These are phyloP conservation scores for Rhizopogon parksii DNA, from an alignment of 1,284 basidiomycete species.

Conservation along the genomic window DNA sequence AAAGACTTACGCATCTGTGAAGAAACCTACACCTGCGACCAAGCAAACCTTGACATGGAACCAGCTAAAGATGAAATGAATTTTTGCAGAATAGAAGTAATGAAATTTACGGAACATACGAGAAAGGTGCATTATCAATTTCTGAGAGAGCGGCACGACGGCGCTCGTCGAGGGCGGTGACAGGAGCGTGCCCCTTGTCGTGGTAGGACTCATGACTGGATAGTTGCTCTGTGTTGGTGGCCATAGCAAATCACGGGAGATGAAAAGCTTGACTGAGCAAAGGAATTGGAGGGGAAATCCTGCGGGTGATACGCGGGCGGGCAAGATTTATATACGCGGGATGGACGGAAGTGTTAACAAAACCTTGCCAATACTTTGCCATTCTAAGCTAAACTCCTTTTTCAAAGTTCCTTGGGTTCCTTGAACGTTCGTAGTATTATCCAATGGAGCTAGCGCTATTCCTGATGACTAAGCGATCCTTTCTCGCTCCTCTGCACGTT, in stretches of 20 bases:
- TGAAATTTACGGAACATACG: slow-evolving; percentile 31
- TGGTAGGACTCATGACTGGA: slow-evolving; percentile 26
- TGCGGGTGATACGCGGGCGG: not conserved
- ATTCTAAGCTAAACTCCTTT: not conserved
- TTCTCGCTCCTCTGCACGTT: slow-evolving; percentile 2
- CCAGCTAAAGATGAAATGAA: slow-evolving; percentile 33
- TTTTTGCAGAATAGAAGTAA: not conserved
- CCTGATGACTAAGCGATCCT: slow-evolving; percentile 4
- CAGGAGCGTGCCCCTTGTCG: slow-evolving; percentile 17
- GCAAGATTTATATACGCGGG: not conserved
- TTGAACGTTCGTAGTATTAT: not conserved
- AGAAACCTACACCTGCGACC: slow-evolving; percentile 77
- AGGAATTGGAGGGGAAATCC: not conserved
- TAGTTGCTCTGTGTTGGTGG: slow-evolving; percentile 14
- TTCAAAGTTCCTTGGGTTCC: not conserved
- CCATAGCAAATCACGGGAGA: slow-evolving; percentile 11
- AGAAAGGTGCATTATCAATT: slow-evolving; percentile 71
- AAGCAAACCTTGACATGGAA: slow-evolving; percentile 68
- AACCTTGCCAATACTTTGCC: no score
- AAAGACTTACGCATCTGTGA: slow-evolving; percentile 65
- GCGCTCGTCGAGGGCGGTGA: slow-evolving; percentile 34
- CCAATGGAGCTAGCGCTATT: not conserved
- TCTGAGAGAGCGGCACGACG: slow-evolving; percentile 69
- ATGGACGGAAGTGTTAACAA: not conserved
- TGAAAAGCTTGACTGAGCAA: not conserved